Base-by-base conservation (phyloP, 1,139 yeast genomes). In the Wickerhamomyces sp. region DNA sequence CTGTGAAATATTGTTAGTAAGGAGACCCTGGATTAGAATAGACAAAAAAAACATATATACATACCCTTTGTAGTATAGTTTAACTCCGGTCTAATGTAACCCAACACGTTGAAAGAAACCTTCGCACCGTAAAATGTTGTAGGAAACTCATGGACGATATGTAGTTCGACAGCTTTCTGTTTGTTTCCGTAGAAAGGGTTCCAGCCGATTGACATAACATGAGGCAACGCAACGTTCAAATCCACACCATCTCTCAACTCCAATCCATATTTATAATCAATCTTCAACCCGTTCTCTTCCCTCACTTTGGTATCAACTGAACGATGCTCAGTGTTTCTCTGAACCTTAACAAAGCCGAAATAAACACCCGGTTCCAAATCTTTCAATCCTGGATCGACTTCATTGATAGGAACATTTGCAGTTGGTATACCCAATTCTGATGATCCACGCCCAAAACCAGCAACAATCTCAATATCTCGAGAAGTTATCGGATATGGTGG, bases 401-500 rank as follows among this genome's bases (percentile, higher is more conserved):
- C 70, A 13, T 71, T 74, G 10, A 87, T 73, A 1, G 90, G 88
- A 19, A 90, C 76, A 56, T 92, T 92, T 15, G 97, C 98, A 0
- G 98, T 92, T 4, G 98, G 98, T 40, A 89, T 85, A 0, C 97
- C 97, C 35, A 94, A 70, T 53, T 89, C 96, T 0, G 94, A 64
- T 0, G 96, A 87, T 1, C 99, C 99, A 44, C 99, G 74, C 5
- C 98, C 99, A 63, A 87, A 92, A 0, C 99, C 98, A 31, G 92
- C 75, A 18, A 86, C 75, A 28, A 94, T 78, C 27, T 68, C 66
- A 7, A 88, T 65, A 39, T 63, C 61, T 9, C 54, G 60, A 10
- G 77, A 72, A 2, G 63, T 56, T 3, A 88, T 66, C 0, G 98
- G 97, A 53, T 60, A 90, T 8, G 95, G 96, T 0, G 60, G 33